Conservation (phyloP, 768 basidiomycete species). For the Calocera cornea region DNA sequence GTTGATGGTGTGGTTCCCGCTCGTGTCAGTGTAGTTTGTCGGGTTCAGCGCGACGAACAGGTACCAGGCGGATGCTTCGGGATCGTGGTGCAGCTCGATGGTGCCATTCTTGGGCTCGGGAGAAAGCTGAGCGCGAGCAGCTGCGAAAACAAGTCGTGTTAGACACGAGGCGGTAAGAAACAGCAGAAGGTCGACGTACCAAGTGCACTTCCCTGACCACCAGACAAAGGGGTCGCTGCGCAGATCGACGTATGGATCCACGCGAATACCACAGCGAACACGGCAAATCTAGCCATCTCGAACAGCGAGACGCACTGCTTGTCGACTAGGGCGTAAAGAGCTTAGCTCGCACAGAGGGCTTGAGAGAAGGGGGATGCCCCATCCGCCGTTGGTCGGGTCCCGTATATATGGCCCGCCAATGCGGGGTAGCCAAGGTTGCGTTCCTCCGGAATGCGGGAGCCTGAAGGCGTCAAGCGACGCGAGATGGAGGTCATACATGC, state of each 20-base stretch:
- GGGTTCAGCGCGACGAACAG: neutral
- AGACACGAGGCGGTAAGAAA: neutral
- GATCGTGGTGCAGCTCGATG: neutral
- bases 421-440: neutral
- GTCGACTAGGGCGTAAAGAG: neutral
- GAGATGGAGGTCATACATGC: neutral
- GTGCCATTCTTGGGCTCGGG: slow-evolving; percentile 2
- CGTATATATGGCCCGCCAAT: neutral
- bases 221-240: neutral
- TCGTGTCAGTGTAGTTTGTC: neutral
- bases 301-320: neutral
- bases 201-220: neutral
- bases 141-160: neutral
- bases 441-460: neutral
- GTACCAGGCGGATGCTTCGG: neutral
- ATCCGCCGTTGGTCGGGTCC: neutral
- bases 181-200: neutral
- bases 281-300: neutral
- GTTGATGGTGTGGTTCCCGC: neutral
- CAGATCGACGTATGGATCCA: neutral
- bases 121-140: neutral
- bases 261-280: neutral
- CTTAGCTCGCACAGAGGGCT: neutral
- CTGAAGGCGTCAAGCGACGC: neutral
- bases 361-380: neutral